Base-by-base conservation (phyloP, 768 basidiomycete species). In the Hygrocybe coccinea region DNA sequence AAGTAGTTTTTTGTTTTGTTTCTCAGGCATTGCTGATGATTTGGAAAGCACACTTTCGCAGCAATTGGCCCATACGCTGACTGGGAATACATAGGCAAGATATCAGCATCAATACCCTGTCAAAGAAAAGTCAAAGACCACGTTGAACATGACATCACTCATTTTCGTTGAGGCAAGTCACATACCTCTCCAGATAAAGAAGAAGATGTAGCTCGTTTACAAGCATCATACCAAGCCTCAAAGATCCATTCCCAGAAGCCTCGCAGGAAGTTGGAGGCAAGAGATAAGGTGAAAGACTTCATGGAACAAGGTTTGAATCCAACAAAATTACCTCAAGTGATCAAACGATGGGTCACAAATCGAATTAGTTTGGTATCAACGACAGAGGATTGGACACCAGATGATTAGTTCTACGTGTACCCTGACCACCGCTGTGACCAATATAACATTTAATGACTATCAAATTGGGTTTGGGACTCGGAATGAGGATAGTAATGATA, bases 21-120 rank as follows among this genome's bases (percentile, higher is more conserved):
- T 29, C 29, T 29, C 29, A 29, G 29, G 29, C 8, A 29, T 29
- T 29, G 29, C 29, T 29, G 29, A 29, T 29, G 29, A 29, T 29
- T 29, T 46, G n/a, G 9, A 58, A 14, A 51, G 50, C 36, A 36
- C 36, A 51, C 50, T 2, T 51, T 51, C 36, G 10, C 36, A n/a
- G 36, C 61, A 57, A 46, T 57, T 35, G 59, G 65, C 2, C 64
- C 65, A 5, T 58, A 60, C 51, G 51, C 59, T n/a, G 55, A 60
- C 24, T 67, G 62, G 64, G 58, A 62, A 21, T 49, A 62, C 17
- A 21, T 67, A 5, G 63, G 63, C 46, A 54, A 57, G 10, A 12
- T 60, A 0, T 58, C 59, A n/a, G 61, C 63, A 2, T 60, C 60
- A 0, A 60, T 67, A 14, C 64, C 57, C 49, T 58, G 51, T 1